Conservation (phyloP, 2,329 filamentous ascomycete species). For the Fusarium sublunatum region DNA sequence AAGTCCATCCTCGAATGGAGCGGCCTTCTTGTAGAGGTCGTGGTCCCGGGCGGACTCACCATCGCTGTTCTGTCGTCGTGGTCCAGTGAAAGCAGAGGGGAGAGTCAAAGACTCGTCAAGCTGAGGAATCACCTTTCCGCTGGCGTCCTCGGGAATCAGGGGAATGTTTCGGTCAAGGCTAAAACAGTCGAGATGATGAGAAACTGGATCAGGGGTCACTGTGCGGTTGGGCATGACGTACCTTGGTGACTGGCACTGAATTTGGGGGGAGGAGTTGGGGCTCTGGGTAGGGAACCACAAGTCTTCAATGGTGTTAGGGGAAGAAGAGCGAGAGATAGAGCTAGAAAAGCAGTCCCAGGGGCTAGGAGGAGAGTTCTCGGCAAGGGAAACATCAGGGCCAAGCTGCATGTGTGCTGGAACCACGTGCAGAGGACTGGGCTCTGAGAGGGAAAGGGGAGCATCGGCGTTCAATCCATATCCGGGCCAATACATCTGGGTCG, state of each 20-base stretch:
- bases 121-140: constrained; percentile 39
- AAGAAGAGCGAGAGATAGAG: constrained; percentile 63
- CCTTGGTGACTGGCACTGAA: constrained; percentile 64
- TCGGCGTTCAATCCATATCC: constrained; percentile 58
- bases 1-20: constrained; percentile 76
- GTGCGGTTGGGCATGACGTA: constrained; percentile 53
- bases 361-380: constrained; percentile 62
- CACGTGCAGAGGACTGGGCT: constrained; percentile 62
- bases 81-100: constrained; percentile 54
- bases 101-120: constrained; percentile 48
- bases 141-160: constrained; percentile 47
- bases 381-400: constrained; percentile 62
- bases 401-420: constrained; percentile 67
- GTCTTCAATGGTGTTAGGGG: constrained; percentile 62
- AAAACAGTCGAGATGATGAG: constrained; percentile 33
- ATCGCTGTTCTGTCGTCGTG: constrained; percentile 62
- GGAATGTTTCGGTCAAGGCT: constrained; percentile 50
- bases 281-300: constrained; percentile 55
- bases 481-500: constrained; percentile 63
- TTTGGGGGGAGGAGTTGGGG: constrained; percentile 61
- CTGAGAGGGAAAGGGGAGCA: constrained; percentile 57
- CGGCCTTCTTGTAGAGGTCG: constrained; percentile 75
- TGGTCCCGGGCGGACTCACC: constrained; percentile 73
- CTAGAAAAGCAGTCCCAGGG: constrained; percentile 66
- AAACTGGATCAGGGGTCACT: constrained; percentile 23